Evolutionary conservation across 192 early-diverging fungal genomes (phyloP).

Genomic region (Haplosporangium gracile): DNA sequence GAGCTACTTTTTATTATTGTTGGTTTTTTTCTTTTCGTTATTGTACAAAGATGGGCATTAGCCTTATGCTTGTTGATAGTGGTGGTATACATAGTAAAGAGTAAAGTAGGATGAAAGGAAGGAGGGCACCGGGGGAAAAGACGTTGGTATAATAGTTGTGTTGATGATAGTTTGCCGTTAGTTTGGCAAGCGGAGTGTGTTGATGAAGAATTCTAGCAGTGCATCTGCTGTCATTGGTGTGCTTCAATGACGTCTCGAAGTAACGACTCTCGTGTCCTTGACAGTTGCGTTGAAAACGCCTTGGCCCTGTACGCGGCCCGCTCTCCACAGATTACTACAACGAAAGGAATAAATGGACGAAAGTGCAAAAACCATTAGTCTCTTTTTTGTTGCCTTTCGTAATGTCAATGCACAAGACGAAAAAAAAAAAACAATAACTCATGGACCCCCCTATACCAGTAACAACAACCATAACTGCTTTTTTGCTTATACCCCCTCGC

Average conservation of each 20-base stretch:
- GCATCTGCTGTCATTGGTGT: slow-evolving; percentile 8
- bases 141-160: background rate
- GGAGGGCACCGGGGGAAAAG: background rate
- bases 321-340: slow-evolving; percentile 76
- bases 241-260: slow-evolving; percentile 70
- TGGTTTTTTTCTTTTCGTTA: background rate
- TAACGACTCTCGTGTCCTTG: slow-evolving; percentile 70
- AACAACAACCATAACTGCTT: no score
- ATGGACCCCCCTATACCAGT: background rate
- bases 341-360: background rate
- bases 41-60: background rate
- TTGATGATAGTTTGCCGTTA: background rate
- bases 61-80: background rate
- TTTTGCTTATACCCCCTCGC: background rate
- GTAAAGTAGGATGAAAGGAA: no score
- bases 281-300: slow-evolving; percentile 74
- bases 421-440: background rate
- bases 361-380: background rate
- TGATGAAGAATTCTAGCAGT: background rate
- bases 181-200: background rate
- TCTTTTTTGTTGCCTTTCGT: background rate
- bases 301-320: slow-evolving; percentile 75
- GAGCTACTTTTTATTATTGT: background rate
- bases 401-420: no score
- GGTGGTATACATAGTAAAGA: background rate